phyloP scores from a whole-genome alignment of 2,329 filamentous ascomycete genomes.

The Alternaria atra region DNA sequence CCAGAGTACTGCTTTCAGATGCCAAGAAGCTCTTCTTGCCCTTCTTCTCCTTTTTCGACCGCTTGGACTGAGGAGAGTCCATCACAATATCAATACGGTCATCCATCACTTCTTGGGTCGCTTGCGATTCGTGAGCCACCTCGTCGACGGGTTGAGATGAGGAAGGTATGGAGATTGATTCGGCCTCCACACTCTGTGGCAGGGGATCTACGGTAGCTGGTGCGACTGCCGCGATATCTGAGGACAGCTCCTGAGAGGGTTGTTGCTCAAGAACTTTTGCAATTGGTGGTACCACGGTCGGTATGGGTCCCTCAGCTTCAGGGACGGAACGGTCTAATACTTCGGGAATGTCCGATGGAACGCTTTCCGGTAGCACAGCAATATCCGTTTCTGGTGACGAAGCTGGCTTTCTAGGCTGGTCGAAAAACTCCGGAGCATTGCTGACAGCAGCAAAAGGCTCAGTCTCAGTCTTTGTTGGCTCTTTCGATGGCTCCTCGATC shows the following conservation, averaged over 20 bases:
- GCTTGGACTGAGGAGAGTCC: constrained; percentile 25
- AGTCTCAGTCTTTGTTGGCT: neutral
- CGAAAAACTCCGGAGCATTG: neutral
- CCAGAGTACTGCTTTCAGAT: constrained; percentile 22
- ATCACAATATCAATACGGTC: constrained; percentile 25
- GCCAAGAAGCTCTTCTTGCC: constrained; percentile 35
- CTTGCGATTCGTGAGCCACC: constrained; percentile 8
- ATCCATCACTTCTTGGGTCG: constrained; percentile 8
- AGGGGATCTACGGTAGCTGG: neutral
- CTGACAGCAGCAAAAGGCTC: neutral
- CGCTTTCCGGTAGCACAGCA: neutral
- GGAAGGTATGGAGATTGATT: constrained; percentile 1
- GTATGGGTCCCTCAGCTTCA: constrained; percentile 2
- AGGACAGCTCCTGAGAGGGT: neutral
- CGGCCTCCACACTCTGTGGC: constrained; percentile 9
- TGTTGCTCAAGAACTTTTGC: neutral
- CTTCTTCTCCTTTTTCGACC: constrained; percentile 42
- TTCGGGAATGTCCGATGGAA: neutral
- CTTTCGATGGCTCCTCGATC: neutral
- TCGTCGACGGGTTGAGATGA: constrained; percentile 9
- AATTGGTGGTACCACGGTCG: neutral
- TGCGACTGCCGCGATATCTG: neutral
- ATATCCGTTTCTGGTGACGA: neutral
- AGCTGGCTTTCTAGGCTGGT: neutral
- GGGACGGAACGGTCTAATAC: constrained; percentile 8